A percentile compares a stretch with the other conserved stretches of the same genome.
Conservation (phyloP, 257 asterid species). For the Capsicum chinense region DNA sequence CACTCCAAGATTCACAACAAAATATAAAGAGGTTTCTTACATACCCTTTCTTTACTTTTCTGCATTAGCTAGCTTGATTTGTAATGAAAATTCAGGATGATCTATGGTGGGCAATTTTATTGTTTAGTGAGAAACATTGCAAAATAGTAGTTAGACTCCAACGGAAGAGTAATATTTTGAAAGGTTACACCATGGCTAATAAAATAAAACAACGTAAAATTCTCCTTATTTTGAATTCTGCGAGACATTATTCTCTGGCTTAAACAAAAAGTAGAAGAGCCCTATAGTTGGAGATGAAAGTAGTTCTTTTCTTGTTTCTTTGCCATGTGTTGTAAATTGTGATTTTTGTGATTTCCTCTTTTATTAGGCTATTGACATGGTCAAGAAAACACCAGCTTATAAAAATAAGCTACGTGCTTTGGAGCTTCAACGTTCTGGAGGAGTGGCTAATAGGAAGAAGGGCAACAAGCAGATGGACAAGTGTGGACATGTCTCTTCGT, state of each 20-base stretch:
- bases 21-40: background rate
- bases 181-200: slow-evolving; percentile 12
- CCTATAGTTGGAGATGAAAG: background rate
- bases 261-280: background rate
- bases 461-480: slow-evolving; percentile 70
- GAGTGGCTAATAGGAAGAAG: slow-evolving; percentile 79
- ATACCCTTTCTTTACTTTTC: background rate
- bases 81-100: slow-evolving; percentile 16
- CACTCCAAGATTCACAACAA: background rate
- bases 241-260: background rate
- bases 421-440: slow-evolving; percentile 95
- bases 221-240: background rate
- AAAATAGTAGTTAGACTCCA: background rate
- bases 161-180: background rate
- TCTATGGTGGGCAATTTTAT: background rate
- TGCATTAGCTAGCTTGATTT: slow-evolving; percentile 6
- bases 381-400: slow-evolving; percentile 93
- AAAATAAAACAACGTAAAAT: background rate
- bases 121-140: background rate
- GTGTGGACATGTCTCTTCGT: slow-evolving; percentile 47
- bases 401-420: slow-evolving; percentile 89
- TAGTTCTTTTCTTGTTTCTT: background rate
- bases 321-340: background rate
- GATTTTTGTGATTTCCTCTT: slow-evolving; percentile 30
- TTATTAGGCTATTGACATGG: slow-evolving; percentile 93